Percentiles rank a stretch among this genome's conserved stretches.
phyloP scores from a whole-genome alignment of 2,329 filamentous ascomycete species.

The Alternaria brassicicola region DNA sequence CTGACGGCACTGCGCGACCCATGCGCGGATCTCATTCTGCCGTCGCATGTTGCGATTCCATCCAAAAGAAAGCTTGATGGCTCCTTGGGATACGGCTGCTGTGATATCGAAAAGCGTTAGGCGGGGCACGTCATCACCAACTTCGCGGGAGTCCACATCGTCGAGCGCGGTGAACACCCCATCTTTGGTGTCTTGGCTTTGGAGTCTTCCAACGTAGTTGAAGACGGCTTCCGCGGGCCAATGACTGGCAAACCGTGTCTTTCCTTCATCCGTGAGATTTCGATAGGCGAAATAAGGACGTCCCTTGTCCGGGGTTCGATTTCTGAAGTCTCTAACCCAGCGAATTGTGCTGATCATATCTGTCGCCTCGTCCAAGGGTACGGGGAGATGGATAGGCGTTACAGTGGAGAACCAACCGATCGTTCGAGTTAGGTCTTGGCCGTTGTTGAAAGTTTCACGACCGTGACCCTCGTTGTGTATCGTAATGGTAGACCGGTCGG shows the following conservation, averaged over 20 bases:
- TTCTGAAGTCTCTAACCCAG: constrained; percentile 43
- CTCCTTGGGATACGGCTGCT: constrained; percentile 37
- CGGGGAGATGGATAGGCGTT: constrained; percentile 35
- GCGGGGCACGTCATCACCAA: constrained; percentile 36
- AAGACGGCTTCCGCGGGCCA: constrained; percentile 45
- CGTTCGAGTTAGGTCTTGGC: constrained; percentile 57
- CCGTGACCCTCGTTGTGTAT: constrained; percentile 59
- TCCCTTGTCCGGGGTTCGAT: constrained; percentile 41
- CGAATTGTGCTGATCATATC: constrained; percentile 41
- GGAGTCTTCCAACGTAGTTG: constrained; percentile 42
- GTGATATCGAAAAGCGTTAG: constrained; percentile 43
- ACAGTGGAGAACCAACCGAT: constrained; percentile 60
- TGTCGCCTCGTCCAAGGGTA: constrained; percentile 30
- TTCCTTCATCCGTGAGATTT: constrained; percentile 32
- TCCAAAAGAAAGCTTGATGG: constrained; percentile 40
- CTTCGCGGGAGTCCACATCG: constrained; percentile 29
- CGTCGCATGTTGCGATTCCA: constrained; percentile 42
- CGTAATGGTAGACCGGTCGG: constrained; percentile 48
- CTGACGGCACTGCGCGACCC: constrained; percentile 37
- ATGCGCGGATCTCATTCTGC: constrained; percentile 36
- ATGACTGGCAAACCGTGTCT: constrained; percentile 34
- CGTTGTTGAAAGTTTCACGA: constrained; percentile 53
- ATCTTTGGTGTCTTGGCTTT: constrained; percentile 41
- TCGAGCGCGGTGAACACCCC: constrained; percentile 32
- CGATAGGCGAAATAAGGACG: constrained; percentile 42